phyloP scores from a whole-genome alignment of 2,329 filamentous ascomycete species.

The Cryoendolithus antarcticus region DNA sequence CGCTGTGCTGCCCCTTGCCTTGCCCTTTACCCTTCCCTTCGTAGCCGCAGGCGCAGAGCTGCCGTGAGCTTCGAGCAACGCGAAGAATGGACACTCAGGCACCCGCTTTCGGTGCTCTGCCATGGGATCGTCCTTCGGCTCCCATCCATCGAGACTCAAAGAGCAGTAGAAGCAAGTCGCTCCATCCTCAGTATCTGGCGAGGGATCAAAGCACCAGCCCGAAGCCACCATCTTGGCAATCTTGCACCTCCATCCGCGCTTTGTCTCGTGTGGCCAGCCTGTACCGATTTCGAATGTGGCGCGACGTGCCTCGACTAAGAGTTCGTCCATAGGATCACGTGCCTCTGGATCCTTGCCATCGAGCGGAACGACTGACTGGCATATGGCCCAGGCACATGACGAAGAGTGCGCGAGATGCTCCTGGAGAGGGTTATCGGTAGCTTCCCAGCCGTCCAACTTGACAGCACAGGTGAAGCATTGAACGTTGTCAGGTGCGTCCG shows the following conservation, averaged over 20 bases:
- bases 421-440: constrained; percentile 65
- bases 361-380: constrained; percentile 36
- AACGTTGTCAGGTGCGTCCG: constrained; percentile 69
- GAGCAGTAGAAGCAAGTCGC: constrained; percentile 86
- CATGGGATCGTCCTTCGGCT: constrained; percentile 79
- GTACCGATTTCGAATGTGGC: constrained; percentile 60
- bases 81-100: constrained; percentile 72
- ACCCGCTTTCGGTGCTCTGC: constrained; percentile 76
- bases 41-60: constrained; percentile 8
- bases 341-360: constrained; percentile 52
- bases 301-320: constrained; percentile 64
- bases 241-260: constrained; percentile 82
- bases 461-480: constrained; percentile 79
- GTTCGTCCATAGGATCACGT: constrained; percentile 55
- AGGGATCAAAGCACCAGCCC: constrained; percentile 89
- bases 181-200: constrained; percentile 63
- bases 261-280: constrained; percentile 79
- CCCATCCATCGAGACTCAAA: constrained; percentile 86
- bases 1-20: constrained; percentile 21
- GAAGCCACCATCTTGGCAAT: constrained; percentile 82
- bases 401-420: constrained; percentile 79
- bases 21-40: constrained; percentile 18
- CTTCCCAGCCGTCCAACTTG: constrained; percentile 83
- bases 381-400: constrained; percentile 78
- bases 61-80: constrained; percentile 41